Evolutionary conservation across 1,284 basidiomycete genomes (phyloP).

Genomic region (Ganoderma sinense): DNA sequence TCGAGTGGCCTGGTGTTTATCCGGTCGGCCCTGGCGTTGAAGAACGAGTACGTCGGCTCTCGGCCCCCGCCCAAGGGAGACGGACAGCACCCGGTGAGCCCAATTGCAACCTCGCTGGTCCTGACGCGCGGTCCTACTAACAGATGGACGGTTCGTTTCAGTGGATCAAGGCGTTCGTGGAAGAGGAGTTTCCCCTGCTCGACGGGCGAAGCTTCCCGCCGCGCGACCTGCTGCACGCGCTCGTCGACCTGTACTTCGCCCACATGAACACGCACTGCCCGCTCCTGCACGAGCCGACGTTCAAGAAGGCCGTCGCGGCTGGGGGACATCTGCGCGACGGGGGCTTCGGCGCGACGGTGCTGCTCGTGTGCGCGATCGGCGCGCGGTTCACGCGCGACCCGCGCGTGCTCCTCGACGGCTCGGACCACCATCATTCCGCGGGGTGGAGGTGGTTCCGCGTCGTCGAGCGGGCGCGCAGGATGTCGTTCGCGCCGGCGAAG

Average conservation of each 20-base stretch:
- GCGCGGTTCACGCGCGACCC: slow-evolving; percentile 73
- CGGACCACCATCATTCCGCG: slow-evolving; percentile 37
- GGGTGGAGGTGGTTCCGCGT: too few species aligned
- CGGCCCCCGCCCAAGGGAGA: not conserved
- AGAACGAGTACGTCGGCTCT: slow-evolving; percentile 33
- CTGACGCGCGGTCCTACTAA: too few species aligned
- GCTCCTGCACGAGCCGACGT: slow-evolving; percentile 79
- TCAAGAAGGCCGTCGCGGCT: slow-evolving; percentile 62
- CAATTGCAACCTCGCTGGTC: not conserved
- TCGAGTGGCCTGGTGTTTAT: slow-evolving; percentile 58
- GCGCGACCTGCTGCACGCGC: slow-evolving; percentile 60
- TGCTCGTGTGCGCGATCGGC: slow-evolving; percentile 80
- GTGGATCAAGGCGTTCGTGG: not conserved
- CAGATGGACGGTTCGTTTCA: not conserved
- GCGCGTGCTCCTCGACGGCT: slow-evolving; percentile 59
- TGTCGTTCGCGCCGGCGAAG: too few species aligned
- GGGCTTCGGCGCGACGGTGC: slow-evolving; percentile 72
- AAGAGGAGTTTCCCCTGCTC: slow-evolving; percentile 17
- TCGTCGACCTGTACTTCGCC: slow-evolving; percentile 77
- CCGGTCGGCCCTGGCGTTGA: slow-evolving; percentile 54
- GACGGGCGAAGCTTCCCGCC: slow-evolving; percentile 57
- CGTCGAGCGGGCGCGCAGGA: too few species aligned
- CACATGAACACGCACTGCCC: slow-evolving; percentile 68
- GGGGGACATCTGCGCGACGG: slow-evolving; percentile 64
- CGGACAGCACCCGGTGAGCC: slow-evolving; percentile 26